Conservation (phyloP, 2,329 filamentous ascomycete species). For the Fusarium pininemorale region DNA sequence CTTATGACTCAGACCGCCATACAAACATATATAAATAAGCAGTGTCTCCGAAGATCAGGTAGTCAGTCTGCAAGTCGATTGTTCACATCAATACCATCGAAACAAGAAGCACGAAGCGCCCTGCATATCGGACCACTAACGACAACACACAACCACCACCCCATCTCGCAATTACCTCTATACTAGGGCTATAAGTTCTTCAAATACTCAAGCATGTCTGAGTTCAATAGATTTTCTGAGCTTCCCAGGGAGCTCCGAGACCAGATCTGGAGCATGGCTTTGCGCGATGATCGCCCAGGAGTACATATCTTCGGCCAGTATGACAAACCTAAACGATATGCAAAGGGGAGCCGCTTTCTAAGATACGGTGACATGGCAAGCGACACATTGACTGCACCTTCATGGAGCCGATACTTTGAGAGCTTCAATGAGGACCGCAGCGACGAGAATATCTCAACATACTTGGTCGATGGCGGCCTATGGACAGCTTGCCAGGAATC, state of each 20-base stretch:
- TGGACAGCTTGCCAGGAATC: slow-evolving; percentile 20
- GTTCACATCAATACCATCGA: too few relatives aligned
- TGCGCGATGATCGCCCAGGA: background rate
- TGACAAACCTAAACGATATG: too few relatives aligned
- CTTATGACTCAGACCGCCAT: background rate
- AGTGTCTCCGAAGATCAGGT: background rate
- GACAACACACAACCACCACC: background rate
- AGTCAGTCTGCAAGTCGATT: background rate
- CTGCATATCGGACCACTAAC: background rate
- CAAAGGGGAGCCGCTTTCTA: too few relatives aligned
- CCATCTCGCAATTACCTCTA: background rate
- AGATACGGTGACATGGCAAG: too few relatives aligned
- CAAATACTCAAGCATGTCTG: background rate
- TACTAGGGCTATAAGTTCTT: background rate
- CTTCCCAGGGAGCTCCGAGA: slow-evolving; percentile 1
- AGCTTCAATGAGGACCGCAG: background rate
- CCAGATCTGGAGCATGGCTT: slow-evolving; percentile 2
- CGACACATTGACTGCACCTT: background rate
- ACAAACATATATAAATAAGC: background rate
- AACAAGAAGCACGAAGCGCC: background rate
- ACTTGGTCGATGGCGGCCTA: slow-evolving; percentile 9
- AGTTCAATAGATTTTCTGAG: background rate
- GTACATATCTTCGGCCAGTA: background rate
- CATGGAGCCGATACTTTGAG: background rate
- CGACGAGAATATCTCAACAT: background rate